Conservation (phyloP, 768 basidiomycete genomes). For the Coprinopsis cinerea region DNA sequence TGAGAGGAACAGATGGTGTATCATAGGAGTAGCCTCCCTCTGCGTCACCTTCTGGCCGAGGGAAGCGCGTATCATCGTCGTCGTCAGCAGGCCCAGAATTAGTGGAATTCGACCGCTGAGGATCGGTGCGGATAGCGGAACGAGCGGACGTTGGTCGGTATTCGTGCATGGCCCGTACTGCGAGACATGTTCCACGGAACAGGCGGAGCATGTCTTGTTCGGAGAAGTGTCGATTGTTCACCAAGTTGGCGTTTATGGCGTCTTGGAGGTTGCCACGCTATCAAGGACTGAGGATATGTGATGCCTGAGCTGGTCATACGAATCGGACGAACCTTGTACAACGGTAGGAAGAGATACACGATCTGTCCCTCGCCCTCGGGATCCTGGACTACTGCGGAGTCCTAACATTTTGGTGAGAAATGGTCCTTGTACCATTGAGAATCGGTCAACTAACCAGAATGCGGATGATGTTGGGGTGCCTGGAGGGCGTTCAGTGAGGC, state of each 20-base stretch:
- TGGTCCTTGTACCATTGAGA: neutral
- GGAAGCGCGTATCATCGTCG: constrained; percentile 67
- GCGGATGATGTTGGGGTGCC: constrained; percentile 95
- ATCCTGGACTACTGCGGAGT: constrained; percentile 93
- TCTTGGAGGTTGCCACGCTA: constrained; percentile 95
- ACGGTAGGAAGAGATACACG: constrained; percentile 92
- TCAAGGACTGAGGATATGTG: neutral
- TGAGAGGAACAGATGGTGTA: constrained; percentile 46
- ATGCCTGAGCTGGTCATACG: neutral
- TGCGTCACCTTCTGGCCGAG: constrained; percentile 68
- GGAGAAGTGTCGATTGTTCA: constrained; percentile 76
- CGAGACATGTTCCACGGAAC: constrained; percentile 93
- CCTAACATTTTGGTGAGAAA: constrained; percentile 35
- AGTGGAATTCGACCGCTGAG: constrained; percentile 8
- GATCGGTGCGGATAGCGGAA: constrained; percentile 26
- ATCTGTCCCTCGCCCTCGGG: constrained; percentile 90
- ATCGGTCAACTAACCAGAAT: constrained; percentile 54
- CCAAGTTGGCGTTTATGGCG: constrained; percentile 79
- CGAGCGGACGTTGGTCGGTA: constrained; percentile 54
- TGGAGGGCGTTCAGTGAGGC: constrained; percentile 24
- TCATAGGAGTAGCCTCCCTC: constrained; percentile 72
- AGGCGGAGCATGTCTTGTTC: constrained; percentile 85
- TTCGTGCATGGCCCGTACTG: constrained; percentile 91
- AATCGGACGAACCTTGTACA: constrained; percentile 65
- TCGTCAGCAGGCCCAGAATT: constrained; percentile 36